Base-by-base conservation (phyloP, 192 early-diverging fungal species). In the Coemansia sp. region DNA sequence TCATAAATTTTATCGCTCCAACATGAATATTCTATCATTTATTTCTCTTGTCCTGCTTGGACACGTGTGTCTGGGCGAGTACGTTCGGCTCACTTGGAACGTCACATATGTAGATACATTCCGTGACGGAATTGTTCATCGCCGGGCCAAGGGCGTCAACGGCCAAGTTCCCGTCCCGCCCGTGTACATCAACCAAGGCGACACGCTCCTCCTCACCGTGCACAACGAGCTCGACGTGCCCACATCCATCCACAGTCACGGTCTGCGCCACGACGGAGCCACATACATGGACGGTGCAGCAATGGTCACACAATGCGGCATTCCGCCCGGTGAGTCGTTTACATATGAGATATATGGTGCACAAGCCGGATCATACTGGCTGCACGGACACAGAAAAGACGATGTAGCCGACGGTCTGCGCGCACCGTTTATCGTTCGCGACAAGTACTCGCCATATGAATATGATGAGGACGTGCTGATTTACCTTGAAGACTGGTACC, bases 391-490 rank as follows among this genome's bases (percentile, higher is more conserved):
- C 74, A 70, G 56, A 50, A 53, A 54, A 25, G 82, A 73, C 29
- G 90, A 93, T 67, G 90, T 92, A 65, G 83, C 89, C n/a, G 92
- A 92, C 62, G 92, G 92, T 41, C 73, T 91, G 54, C 86, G 88
- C 48, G 75, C 82, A 0, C 84, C 92, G 14, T 48, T 94, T 6
- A 82, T 92, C 23, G 71, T 94, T 55, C 73, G 84, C 51, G 61
- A 59, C 23, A 22, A 52, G 25, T 75, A 72, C 37, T 76, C 73
- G 51, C 72, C 65, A 21, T 70, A 82, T 60, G 17, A 62, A 38
- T 87, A 89, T 48, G 85, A 78, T 21, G 90, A 93, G 19, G 66
- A 82, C 37, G 62, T 79, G 11, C 50, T 91, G 29, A 67, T 79
- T 37, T 78, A 79, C 38, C 71, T 93, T 21, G 72, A 87, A 60